Conservation (phyloP, 192 early-diverging fungal genomes). For the Coemansia sp. region DNA sequence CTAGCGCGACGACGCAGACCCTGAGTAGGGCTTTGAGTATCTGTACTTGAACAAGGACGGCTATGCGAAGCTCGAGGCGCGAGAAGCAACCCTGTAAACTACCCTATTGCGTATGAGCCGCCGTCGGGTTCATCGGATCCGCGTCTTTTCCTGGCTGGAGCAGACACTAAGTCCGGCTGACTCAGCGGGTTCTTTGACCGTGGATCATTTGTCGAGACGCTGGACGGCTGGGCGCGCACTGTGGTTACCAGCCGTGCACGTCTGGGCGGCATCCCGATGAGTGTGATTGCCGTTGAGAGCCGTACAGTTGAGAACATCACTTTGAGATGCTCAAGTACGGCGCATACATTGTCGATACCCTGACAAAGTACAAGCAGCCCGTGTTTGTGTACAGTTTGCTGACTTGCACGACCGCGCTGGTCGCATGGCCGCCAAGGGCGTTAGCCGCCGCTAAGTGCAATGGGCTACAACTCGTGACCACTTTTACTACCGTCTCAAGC, state of each 20-base stretch:
- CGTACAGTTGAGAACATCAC: slow-evolving; percentile 87
- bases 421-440: slow-evolving; percentile 94
- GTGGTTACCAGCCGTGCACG: slow-evolving; percentile 94
- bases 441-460: slow-evolving; percentile 72
- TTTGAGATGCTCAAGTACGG: slow-evolving; percentile 98
- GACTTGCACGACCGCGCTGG: slow-evolving; percentile 96
- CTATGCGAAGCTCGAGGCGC: slow-evolving; percentile 62
- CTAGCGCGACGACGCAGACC: slow-evolving; percentile 81
- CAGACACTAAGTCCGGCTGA: slow-evolving; percentile 64
- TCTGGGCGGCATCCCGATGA: slow-evolving; percentile 95
- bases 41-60: slow-evolving; percentile 81
- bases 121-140: slow-evolving; percentile 89
- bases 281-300: slow-evolving; percentile 95
- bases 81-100: slow-evolving; percentile 73
- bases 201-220: slow-evolving; percentile 93
- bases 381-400: slow-evolving; percentile 99
- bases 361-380: slow-evolving; percentile 93
- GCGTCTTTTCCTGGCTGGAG: slow-evolving; percentile 83
- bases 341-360: slow-evolving; percentile 94
- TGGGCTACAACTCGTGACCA: slow-evolving; percentile 80
- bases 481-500: slow-evolving; percentile 92
- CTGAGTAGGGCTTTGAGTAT: slow-evolving; percentile 88
- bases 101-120: slow-evolving; percentile 79
- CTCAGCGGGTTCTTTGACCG: slow-evolving; percentile 95
- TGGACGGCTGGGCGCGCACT: slow-evolving; percentile 95